Evolutionary conservation across 495 filamentous ascomycete genomes (phyloP), one percentile per base, ranked within the genome.

Genomic region (Aspergillus sclerotioniger): DNA sequence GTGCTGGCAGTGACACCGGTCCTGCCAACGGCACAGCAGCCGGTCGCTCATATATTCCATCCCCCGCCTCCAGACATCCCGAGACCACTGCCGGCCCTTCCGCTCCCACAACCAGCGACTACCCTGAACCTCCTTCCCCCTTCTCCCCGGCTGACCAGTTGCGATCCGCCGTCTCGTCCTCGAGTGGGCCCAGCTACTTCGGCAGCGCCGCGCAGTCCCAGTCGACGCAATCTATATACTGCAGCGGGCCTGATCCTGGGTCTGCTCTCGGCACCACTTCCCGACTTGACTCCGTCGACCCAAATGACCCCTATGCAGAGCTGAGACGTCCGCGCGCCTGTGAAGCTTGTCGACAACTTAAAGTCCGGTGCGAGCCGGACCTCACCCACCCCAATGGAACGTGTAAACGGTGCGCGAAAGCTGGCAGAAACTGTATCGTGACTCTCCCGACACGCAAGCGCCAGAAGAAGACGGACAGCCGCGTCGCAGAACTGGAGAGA

Each of bases 401-500:
- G 1, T 98, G 94, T 71, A 90, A 87, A 67, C 82, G 94, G 47
- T 98, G 94, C 70, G 84, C 85, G 20, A 97, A 96, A 69, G 89
- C 92, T 1, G 82, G 83, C 25, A 80, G 93, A 15, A 75, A 78
- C 55, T 98, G 94, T 62, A 68, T 96, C 31, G 87, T 95, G 35
- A 96, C 91, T 8, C 82, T 83, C 25, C 92, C 92, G 1, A 90
- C 84, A 12, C 80, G 91, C 13, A 97, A 96, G 72, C 80, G 93
- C 29, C 89, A 92, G 76, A 96, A 94, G 77, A 97, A 96, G 77
- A 91, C 89, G 28, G 94, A 96, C 67, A 91, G 84, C 57, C 84
- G 92, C 39, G 92, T 98, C 8, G 87, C 91, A 13, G 93, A 97
- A 73, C 77, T 98, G 43, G 94, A 98, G 74, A 90, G 87, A 75